These are phyloP conservation scores for Leccinum variicolor DNA, from an alignment of 768 basidiomycete species.

Conservation along the genomic window DNA sequence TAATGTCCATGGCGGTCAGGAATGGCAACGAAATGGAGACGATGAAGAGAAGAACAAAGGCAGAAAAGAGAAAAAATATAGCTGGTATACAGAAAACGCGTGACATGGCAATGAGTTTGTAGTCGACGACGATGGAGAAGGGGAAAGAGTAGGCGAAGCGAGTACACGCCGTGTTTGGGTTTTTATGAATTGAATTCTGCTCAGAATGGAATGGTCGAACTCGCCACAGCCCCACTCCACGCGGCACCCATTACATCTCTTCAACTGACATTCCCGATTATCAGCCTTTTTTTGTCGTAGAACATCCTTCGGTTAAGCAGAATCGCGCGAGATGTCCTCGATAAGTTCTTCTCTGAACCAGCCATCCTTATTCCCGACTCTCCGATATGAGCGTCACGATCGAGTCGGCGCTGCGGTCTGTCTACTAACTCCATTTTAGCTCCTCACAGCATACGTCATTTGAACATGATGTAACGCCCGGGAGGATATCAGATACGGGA, in stretches of 20 bases:
- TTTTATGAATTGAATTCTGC: conserved; percentile 22
- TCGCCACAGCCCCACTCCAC: neutral
- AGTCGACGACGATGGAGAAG: conserved; percentile 2
- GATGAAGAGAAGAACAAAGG: conserved; percentile 64
- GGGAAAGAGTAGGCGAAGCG: conserved; percentile 1
- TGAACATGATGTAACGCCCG: too few relatives aligned
- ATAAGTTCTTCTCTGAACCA: neutral
- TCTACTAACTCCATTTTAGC: neutral
- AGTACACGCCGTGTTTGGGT: neutral
- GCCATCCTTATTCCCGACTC: neutral
- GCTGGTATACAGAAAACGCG: conserved; percentile 63
- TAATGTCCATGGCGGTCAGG: conserved; percentile 64
- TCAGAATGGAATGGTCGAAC: conserved; percentile 5
- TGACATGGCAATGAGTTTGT: conserved; percentile 29
- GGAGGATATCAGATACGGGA: too few relatives aligned
- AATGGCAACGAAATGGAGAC: conserved; percentile 70
- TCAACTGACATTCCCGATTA: too few relatives aligned
- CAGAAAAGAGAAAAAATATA: conserved; percentile 51
- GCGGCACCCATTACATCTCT: neutral
- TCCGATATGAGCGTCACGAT: neutral
- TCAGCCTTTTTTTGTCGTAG: too few relatives aligned
- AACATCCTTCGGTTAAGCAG: too few relatives aligned
- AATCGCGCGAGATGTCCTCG: too few relatives aligned
- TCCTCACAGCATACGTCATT: too few relatives aligned
- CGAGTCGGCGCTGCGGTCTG: neutral